phyloP scores from a whole-genome alignment of 495 filamentous ascomycete species.

The Lindgomyces ingoldianus region DNA sequence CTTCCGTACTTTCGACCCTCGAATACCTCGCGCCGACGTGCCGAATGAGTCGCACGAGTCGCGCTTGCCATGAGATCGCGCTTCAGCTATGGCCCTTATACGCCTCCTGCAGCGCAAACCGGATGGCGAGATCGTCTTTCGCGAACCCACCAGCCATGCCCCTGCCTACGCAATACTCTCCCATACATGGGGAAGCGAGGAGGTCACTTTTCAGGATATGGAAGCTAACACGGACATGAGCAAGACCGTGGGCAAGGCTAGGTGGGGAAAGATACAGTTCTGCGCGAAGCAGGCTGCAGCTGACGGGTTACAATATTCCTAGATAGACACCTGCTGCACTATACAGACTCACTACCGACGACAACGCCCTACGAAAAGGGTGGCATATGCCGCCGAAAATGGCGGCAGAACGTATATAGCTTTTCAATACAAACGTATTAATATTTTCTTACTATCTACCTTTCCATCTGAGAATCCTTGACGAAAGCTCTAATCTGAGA shows the following conservation, averaged over 20 bases:
- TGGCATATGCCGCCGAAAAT: slow-evolving; percentile 9
- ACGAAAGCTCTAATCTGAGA: no score
- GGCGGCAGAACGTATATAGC: slow-evolving; percentile 3
- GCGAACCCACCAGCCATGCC: no score
- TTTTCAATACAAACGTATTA: slow-evolving; percentile 2
- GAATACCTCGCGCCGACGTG: no score
- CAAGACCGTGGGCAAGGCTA: background rate
- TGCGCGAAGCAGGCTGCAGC: background rate
- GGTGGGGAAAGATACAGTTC: background rate
- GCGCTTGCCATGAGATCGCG: no score
- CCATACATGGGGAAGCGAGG: background rate
- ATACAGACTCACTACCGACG: slow-evolving; percentile 6
- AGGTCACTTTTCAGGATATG: background rate
- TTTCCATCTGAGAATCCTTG: background rate
- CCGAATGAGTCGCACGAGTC: no score
- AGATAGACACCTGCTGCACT: background rate
- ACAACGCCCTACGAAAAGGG: slow-evolving; percentile 13
- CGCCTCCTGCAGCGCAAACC: no score
- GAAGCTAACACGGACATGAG: background rate
- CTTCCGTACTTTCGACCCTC: no score
- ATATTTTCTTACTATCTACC: background rate
- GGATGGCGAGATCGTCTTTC: no score
- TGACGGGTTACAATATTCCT: background rate
- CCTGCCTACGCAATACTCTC: background rate
- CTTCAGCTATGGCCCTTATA: no score